Conservation (phyloP, 1,139 yeast genomes). For the Lodderomyces parapsilosis region DNA sequence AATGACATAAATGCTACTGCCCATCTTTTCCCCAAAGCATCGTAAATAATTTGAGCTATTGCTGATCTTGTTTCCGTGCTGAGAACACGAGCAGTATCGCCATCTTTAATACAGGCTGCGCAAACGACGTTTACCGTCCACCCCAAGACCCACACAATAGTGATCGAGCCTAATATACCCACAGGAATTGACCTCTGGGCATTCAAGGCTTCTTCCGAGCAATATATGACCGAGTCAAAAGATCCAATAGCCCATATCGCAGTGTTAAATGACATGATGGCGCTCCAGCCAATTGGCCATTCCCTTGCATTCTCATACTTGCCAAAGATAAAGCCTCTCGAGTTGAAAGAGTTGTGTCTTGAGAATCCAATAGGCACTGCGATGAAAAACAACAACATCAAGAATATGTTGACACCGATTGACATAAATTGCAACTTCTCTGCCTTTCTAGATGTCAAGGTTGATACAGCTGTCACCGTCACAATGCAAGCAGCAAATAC, state of each 20-base stretch:
- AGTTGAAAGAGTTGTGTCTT: slow-evolving; percentile 48
- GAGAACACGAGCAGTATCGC: slow-evolving; percentile 45
- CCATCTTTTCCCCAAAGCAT: slow-evolving; percentile 68
- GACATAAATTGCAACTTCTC: slow-evolving; percentile 61
- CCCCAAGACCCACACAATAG: slow-evolving; percentile 60
- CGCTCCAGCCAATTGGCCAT: slow-evolving; percentile 31
- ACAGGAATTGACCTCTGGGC: slow-evolving; percentile 69
- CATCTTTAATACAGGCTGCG: slow-evolving; percentile 51
- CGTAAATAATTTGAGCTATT: slow-evolving; percentile 63
- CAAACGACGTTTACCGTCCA: slow-evolving; percentile 57
- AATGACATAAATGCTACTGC: slow-evolving; percentile 62
- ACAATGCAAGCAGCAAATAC: slow-evolving; percentile 34
- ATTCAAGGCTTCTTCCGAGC: slow-evolving; percentile 67
- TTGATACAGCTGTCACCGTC: slow-evolving; percentile 27
- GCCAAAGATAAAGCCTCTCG: slow-evolving; percentile 51
- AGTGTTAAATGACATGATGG: slow-evolving; percentile 60
- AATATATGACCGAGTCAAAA: slow-evolving; percentile 69
- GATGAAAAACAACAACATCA: slow-evolving; percentile 55
- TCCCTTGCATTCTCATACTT: slow-evolving; percentile 46
- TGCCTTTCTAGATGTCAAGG: slow-evolving; percentile 59
- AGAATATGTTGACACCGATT: slow-evolving; percentile 49
- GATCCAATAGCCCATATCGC: slow-evolving; percentile 62
- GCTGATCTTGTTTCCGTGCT: slow-evolving; percentile 50
- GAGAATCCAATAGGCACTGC: slow-evolving; percentile 64
- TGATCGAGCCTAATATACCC: slow-evolving; percentile 51